phyloP scores from a whole-genome alignment of 768 basidiomycete species.

The Boletus edulis region DNA sequence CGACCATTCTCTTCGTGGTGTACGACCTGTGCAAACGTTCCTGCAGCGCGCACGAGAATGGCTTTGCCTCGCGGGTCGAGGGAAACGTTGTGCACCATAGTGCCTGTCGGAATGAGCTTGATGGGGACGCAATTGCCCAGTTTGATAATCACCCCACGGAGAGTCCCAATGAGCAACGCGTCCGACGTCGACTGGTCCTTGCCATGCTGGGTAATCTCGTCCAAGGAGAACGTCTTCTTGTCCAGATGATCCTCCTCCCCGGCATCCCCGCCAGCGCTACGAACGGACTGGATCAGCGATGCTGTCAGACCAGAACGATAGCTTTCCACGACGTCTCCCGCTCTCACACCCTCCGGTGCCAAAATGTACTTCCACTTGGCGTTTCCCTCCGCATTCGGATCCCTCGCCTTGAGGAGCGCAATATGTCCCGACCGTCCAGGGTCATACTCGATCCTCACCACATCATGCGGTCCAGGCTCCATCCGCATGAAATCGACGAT shows the following conservation, averaged over 20 bases:
- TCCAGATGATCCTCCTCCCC: not conserved
- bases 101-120: conserved; percentile 88
- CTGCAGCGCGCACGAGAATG: conserved; percentile 86
- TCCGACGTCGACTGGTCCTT: conserved; percentile 42
- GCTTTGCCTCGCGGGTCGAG: conserved; percentile 74
- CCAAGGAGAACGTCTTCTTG: conserved; percentile 16
- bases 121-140: conserved; percentile 93
- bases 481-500: conserved; percentile 80
- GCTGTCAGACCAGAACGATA: conserved; percentile 81
- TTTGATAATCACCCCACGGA: conserved; percentile 80
- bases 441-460: conserved; percentile 95
- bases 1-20: conserved; percentile 67
- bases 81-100: conserved; percentile 83
- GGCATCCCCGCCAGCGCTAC: conserved; percentile 20
- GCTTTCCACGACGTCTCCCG: conserved; percentile 85
- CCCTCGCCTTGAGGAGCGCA: conserved; percentile 73
- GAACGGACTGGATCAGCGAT: conserved; percentile 52
- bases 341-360: conserved; percentile 84
- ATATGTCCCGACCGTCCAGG: conserved; percentile 94
- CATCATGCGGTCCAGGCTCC: conserved; percentile 81
- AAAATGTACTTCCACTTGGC: conserved; percentile 87
- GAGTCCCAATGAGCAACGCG: conserved; percentile 77
- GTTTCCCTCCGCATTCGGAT: conserved; percentile 48
- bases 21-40: conserved; percentile 80
- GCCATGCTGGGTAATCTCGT: conserved; percentile 21